Base-by-base conservation (phyloP, 2,329 filamentous ascomycete species). In the Simplicillium sp. region DNA sequence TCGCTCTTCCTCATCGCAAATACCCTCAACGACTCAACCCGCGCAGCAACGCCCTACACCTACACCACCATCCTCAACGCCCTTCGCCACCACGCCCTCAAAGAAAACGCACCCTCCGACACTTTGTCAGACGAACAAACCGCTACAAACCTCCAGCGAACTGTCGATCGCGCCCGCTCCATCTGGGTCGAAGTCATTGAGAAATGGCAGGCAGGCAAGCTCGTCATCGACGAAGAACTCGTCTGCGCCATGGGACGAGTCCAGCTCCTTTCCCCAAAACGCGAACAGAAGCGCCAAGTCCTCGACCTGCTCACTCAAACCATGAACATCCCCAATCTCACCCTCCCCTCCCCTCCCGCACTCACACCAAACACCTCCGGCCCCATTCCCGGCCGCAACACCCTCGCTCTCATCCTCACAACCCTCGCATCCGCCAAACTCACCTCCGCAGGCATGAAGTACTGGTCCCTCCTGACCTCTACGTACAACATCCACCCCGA, bases 31-130 rank as follows among this genome's bases (percentile, higher is more conserved):
- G 73, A 80, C 12, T 64, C 78, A 0, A 56, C 71, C 0, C 73
- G 76, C 28, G 66, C 80, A 14, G 81, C 89, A 3, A 94, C 60
- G 61, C 68, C 48, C 52, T 75, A 41, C 37, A 96, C 90, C 0
- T 98, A 87, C 55, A 85, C 84, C 1, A 88, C 79, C 36, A 84
- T 98, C 45, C 58, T 98, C 39, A 84, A 88, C 52, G 85, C 83
- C 3, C 72, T 97, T 38, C 75, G 78, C 37, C 46, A 59, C 41
- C 48, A 58, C 34, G 50, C 47, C 12, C 18, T 50, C 25, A 46
- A 51, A 3, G 55, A 50, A 18, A 46, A 44, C 33, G 56, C 31
- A 13, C 13, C 13, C 6, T 13, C 31, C 15, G 31, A 52, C 36
- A 47, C 53, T 11, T 42, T 61, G 4, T 31, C 51, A 1, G 44